Evolutionary conservation across 2,329 filamentous ascomycete species (phyloP).

Genomic region (Apiospora rasikravindrae): DNA sequence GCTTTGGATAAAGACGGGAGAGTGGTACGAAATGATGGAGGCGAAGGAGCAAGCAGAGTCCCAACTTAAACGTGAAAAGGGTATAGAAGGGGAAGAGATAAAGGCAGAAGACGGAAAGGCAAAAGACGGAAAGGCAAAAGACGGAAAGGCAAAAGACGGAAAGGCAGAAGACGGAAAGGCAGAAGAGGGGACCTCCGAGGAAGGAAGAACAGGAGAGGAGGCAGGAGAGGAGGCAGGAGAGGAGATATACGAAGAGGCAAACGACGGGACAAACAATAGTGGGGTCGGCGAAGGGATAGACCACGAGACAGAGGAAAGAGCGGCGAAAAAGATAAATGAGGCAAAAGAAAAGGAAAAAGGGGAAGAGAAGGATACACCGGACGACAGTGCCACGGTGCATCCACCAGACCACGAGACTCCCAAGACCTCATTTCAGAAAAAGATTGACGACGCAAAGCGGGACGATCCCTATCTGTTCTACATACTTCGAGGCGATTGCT

Average conservation of each 20-base stretch:
- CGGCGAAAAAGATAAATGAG: too few species aligned
- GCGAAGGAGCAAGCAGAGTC: background rate
- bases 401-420: background rate
- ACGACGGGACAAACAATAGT: too few species aligned
- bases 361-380: background rate
- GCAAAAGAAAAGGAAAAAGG: background rate
- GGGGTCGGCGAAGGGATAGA: too few species aligned
- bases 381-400: background rate
- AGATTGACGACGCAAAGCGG: background rate
- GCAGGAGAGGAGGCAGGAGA: background rate
- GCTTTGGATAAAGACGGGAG: background rate
- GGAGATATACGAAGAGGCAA: background rate
- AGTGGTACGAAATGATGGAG: background rate
- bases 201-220: background rate
- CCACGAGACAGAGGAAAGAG: too few species aligned
- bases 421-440: background rate
- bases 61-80: background rate
- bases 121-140: too few species aligned
- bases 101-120: too few species aligned
- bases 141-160: too few species aligned
- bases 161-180: background rate
- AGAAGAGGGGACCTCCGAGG: background rate
- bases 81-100: too few species aligned
- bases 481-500: conserved; percentile 30
- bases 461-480: conserved; percentile 22